Evolutionary conservation across 495 filamentous ascomycete genomes (phyloP).

Genomic region (Hapsidospora chrysogenum): DNA sequence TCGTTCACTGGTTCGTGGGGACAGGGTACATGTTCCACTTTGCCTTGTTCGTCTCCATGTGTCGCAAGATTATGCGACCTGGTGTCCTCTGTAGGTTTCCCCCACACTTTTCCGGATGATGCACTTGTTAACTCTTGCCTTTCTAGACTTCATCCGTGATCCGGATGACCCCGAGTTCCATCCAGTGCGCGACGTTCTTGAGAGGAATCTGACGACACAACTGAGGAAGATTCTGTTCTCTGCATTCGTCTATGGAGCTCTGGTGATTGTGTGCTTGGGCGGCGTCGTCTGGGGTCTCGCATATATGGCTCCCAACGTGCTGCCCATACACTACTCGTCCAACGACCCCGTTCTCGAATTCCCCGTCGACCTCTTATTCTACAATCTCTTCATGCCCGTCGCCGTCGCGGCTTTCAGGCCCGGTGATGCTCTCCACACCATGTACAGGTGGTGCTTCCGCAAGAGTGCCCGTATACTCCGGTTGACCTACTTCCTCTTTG

Average conservation of each 20-base stretch:
- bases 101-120: background rate
- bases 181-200: constrained; percentile 89
- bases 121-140: background rate
- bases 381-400: constrained; percentile 86
- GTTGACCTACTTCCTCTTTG: constrained; percentile 85
- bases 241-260: constrained; percentile 82
- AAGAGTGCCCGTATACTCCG: constrained; percentile 65
- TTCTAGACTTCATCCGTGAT: constrained; percentile 84
- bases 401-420: constrained; percentile 70
- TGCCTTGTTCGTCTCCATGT: constrained; percentile 97
- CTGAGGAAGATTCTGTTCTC: constrained; percentile 93
- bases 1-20: constrained; percentile 97
- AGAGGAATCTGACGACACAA: constrained; percentile 82
- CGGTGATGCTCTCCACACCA: constrained; percentile 58
- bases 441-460: constrained; percentile 96
- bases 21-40: constrained; percentile 99
- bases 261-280: constrained; percentile 86
- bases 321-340: constrained; percentile 86
- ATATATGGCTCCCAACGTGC: constrained; percentile 43
- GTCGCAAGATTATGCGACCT: constrained; percentile 85
- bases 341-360: constrained; percentile 87
- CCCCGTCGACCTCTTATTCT: constrained; percentile 84
- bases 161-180: constrained; percentile 98
- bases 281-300: constrained; percentile 90
- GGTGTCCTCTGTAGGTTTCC: constrained; percentile 69